Percentiles rank a stretch among this genome's conserved stretches.
Conservation (phyloP, 306 rosid genomes). For the Mimosa bimucronata region DNA sequence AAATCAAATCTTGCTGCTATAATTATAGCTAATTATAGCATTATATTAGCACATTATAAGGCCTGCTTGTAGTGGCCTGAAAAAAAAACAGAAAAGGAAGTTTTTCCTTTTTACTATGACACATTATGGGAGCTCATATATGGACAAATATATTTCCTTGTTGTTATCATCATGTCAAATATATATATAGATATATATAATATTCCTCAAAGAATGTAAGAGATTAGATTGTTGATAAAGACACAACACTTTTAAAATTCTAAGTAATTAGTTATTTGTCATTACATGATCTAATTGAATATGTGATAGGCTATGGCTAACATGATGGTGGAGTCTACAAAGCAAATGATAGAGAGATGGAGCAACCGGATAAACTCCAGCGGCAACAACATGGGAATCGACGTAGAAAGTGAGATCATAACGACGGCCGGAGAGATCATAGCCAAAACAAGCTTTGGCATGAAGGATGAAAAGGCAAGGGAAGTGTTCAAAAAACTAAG, state of each 20-base stretch:
- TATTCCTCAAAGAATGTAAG: slow-evolving; percentile 1
- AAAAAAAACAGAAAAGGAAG: not conserved
- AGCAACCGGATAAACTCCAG: slow-evolving; percentile 49
- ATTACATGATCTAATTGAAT: not conserved
- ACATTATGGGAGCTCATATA: not conserved
- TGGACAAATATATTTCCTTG: slow-evolving; percentile 1
- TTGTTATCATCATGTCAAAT: slow-evolving; percentile 1
- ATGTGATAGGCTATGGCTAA: slow-evolving; percentile 60
- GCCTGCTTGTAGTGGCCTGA: not conserved
- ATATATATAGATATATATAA: not conserved
- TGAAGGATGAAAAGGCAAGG: slow-evolving; percentile 48
- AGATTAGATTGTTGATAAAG: not conserved
- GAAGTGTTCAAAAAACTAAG: slow-evolving; percentile 57
- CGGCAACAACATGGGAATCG: slow-evolving; percentile 43
- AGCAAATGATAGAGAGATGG: slow-evolving; percentile 73
- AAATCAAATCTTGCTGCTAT: not conserved
- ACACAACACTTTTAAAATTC: not conserved
- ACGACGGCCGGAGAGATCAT: slow-evolving; percentile 76
- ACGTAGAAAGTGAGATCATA: slow-evolving; percentile 63
- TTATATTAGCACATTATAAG: not conserved
- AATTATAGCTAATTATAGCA: not conserved
- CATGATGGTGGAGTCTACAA: slow-evolving; percentile 65
- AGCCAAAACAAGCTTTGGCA: slow-evolving; percentile 80
- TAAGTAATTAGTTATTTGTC: not conserved
- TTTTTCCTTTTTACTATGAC: not conserved